Conservation (phyloP, 2,329 filamentous ascomycete genomes). For the Pseudogymnoascus sp. region DNA sequence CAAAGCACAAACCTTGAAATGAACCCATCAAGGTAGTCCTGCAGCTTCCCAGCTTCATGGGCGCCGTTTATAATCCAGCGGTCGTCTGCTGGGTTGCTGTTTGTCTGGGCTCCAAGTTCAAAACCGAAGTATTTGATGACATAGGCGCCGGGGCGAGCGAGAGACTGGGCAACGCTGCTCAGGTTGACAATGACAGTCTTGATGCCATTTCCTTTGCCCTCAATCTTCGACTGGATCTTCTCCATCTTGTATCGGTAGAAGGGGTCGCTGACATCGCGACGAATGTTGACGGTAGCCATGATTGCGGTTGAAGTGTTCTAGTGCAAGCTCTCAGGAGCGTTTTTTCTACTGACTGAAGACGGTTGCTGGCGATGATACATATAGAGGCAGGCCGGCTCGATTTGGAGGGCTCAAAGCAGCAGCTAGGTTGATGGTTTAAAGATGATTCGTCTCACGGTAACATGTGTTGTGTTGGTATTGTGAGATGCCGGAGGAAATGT, state of each 20-base stretch:
- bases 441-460: constrained; percentile 5
- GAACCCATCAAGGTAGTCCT: constrained; percentile 97
- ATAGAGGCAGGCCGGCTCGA: constrained; percentile 1
- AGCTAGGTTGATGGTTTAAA: constrained; percentile 5
- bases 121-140: constrained; percentile 99
- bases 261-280: constrained; percentile 92
- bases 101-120: constrained; percentile 96
- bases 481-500: constrained; percentile 12
- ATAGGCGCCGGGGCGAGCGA: constrained; percentile 85
- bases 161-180: constrained; percentile 82
- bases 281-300: constrained; percentile 98
- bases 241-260: constrained; percentile 99
- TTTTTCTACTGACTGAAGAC: constrained; percentile 9
- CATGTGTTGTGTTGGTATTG: constrained; percentile 13
- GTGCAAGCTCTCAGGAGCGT: background rate
- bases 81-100: constrained; percentile 92
- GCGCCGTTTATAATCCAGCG: constrained; percentile 99
- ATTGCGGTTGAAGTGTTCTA: constrained; percentile 38
- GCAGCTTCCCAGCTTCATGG: constrained; percentile 88
- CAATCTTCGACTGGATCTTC: constrained; percentile 94
- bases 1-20: constrained; percentile 98
- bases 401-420: background rate
- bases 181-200: constrained; percentile 98
- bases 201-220: constrained; percentile 99
- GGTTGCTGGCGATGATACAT: background rate